A percentile compares a stretch with the other conserved stretches of the same genome.
Evolutionary conservation across 108 stramenopile genomes (phyloP).

Genomic region (Pseudonitzschia multiseries): DNA sequence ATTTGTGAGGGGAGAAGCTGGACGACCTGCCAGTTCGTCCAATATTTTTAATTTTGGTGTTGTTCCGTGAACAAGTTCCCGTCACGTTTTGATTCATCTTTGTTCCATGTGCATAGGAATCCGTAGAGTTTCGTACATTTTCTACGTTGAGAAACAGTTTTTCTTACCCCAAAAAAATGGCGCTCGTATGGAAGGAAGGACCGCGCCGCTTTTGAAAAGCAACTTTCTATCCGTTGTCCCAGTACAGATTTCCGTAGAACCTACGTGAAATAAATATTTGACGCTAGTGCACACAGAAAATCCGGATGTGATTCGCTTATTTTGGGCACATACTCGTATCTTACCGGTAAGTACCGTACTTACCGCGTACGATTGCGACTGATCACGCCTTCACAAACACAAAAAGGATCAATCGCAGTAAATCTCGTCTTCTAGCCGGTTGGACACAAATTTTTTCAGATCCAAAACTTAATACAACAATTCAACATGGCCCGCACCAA

Average conservation of each 20-base stretch:
- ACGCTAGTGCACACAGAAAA: no score
- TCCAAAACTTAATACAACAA: neutral
- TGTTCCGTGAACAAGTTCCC: neutral
- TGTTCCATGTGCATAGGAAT: neutral
- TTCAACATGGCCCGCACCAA: constrained; percentile 95
- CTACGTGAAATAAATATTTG: neutral
- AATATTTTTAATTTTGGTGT: neutral
- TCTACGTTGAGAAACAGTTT: neutral
- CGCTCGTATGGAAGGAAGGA: constrained; percentile 1
- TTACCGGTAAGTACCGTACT: no score
- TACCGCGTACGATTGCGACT: no score
- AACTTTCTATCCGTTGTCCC: neutral
- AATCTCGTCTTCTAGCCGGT: neutral
- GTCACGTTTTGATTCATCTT: neutral
- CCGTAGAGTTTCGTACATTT: neutral
- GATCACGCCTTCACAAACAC: no score
- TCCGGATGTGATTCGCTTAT: no score
- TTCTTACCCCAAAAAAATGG: neutral
- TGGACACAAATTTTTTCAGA: no score
- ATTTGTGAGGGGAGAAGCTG: constrained; percentile 4
- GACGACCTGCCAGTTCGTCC: no score
- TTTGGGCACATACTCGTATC: no score
- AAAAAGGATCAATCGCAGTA: neutral
- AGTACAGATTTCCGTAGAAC: neutral
- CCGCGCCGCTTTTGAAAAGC: neutral